These are phyloP conservation scores for Ramaria rubella DNA, from an alignment of 768 basidiomycete genomes.

Conservation along the genomic window DNA sequence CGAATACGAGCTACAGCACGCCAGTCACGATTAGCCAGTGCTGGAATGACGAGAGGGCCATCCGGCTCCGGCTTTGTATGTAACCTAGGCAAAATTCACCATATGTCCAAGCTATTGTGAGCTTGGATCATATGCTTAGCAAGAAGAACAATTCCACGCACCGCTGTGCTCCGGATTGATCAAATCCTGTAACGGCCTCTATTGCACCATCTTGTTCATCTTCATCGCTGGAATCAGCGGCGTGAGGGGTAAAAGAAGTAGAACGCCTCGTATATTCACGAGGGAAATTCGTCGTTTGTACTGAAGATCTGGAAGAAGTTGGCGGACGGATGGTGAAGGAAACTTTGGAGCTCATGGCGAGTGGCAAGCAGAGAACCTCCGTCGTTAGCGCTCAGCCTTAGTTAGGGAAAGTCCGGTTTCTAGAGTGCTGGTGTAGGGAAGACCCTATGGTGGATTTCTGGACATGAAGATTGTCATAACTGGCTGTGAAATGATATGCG, in stretches of 20 bases:
- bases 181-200: conserved; percentile 66
- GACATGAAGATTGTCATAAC: too few relatives aligned
- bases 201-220: conserved; percentile 51
- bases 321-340: conserved; percentile 86
- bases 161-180: conserved; percentile 75
- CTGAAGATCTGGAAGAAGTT: conserved; percentile 46
- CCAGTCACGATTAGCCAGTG: conserved; percentile 89
- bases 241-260: conserved; percentile 50
- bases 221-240: conserved; percentile 54
- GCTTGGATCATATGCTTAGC: conserved; percentile 50
- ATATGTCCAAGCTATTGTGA: conserved; percentile 39
- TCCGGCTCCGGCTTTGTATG: conserved; percentile 38
- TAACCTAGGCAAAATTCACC: conserved; percentile 34
- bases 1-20: conserved; percentile 67
- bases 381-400: too few relatives aligned
- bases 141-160: conserved; percentile 43
- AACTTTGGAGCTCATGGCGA: conserved; percentile 39
- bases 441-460: too few relatives aligned
- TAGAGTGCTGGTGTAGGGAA: too few relatives aligned
- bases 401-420: too few relatives aligned
- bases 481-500: too few relatives aligned
- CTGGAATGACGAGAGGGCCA: conserved; percentile 77
- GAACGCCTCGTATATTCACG: conserved; percentile 43
- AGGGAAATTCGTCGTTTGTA: conserved; percentile 62
- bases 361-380: too few relatives aligned